Conservation (phyloP, 2,329 filamentous ascomycete genomes). For the Trichoderma sp. region DNA sequence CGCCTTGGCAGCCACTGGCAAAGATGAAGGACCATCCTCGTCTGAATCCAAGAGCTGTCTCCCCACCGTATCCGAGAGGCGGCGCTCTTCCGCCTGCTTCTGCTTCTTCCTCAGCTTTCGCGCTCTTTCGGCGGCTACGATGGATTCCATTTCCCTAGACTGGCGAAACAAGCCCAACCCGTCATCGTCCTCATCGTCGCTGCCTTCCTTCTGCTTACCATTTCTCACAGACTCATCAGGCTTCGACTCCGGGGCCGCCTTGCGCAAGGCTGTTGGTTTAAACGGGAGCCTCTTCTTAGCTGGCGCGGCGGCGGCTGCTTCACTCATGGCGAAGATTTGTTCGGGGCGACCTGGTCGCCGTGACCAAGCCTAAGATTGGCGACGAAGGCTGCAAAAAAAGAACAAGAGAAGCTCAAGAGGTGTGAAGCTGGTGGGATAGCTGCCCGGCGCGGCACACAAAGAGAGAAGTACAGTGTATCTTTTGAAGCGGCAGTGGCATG, state of each 20-base stretch:
- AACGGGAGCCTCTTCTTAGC: slow-evolving; percentile 48
- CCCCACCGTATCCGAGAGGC: slow-evolving; percentile 22
- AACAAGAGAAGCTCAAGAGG: not conserved
- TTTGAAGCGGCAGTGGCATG: not conserved
- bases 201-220: slow-evolving; percentile 10
- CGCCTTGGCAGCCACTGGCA: slow-evolving; percentile 27
- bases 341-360: slow-evolving; percentile 3
- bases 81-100: slow-evolving; percentile 30
- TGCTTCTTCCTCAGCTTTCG: slow-evolving; percentile 34
- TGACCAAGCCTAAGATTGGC: not conserved
- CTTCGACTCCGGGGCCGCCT: slow-evolving; percentile 33
- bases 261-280: slow-evolving; percentile 50
- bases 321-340: slow-evolving; percentile 35
- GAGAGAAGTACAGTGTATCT: not conserved
- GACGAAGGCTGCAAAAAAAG: not conserved
- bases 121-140: slow-evolving; percentile 45
- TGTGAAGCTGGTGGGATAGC: not conserved
- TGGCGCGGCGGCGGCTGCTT: slow-evolving; percentile 31
- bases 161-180: slow-evolving; percentile 53
- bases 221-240: slow-evolving; percentile 24
- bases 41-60: slow-evolving; percentile 31
- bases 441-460: not conserved
- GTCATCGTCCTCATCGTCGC: slow-evolving; percentile 35
- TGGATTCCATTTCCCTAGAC: slow-evolving; percentile 51
- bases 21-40: slow-evolving; percentile 28